These are phyloP conservation scores for Furcasterigmium furcatum DNA, from an alignment of 2,329 filamentous ascomycete genomes.

Conservation along the genomic window DNA sequence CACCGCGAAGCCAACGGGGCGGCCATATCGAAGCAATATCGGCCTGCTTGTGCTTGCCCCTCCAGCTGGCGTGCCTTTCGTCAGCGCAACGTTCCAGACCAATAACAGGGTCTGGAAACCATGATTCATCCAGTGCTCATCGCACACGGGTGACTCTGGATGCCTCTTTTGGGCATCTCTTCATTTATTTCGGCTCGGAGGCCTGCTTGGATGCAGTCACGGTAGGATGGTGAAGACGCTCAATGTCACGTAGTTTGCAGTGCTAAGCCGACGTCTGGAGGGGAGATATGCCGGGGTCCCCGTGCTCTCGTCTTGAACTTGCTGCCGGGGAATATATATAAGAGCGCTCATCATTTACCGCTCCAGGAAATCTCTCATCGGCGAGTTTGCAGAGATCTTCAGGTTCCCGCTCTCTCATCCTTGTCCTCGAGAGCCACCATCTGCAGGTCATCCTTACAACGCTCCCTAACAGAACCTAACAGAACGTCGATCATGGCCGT, in stretches of 20 bases:
- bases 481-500: slow-evolving; percentile 14
- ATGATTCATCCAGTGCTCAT: not conserved
- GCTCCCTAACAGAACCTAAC: not conserved
- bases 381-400: not conserved
- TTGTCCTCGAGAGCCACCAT: not conserved
- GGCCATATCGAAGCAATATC: not conserved
- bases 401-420: not conserved
- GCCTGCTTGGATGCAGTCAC: not conserved
- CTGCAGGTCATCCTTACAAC: not conserved
- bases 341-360: not conserved
- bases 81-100: too few relatives aligned
- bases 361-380: not conserved
- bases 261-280: not conserved
- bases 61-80: too few relatives aligned
- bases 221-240: not conserved
- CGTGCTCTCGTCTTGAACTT: too few relatives aligned
- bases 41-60: not conserved
- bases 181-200: not conserved
- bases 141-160: not conserved
- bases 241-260: not conserved
- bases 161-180: not conserved
- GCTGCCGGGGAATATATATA: not conserved
- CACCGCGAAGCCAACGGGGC: not conserved
- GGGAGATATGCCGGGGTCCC: not conserved
- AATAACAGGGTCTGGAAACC: not conserved